These are phyloP conservation scores for Calvatia gigantea DNA, from an alignment of 768 basidiomycete genomes.

Conservation along the genomic window DNA sequence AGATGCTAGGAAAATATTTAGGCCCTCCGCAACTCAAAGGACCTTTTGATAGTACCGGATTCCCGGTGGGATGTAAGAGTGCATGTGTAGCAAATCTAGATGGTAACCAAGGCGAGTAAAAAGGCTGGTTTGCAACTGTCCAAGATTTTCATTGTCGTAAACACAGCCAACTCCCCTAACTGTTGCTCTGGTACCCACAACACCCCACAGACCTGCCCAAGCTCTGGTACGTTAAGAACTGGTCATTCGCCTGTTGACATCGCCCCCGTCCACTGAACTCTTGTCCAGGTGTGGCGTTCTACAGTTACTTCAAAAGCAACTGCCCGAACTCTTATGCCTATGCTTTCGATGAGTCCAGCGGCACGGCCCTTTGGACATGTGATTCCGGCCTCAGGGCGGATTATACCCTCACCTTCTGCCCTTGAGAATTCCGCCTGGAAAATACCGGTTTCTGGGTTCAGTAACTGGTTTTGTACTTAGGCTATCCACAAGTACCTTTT, in stretches of 20 bases:
- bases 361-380: constrained; percentile 53
- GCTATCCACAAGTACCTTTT: too few species aligned
- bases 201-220: constrained; percentile 54
- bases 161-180: constrained; percentile 51
- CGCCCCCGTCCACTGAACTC: background rate
- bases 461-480: too few species aligned
- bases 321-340: constrained; percentile 53
- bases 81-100: constrained; percentile 47
- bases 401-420: constrained; percentile 51
- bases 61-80: constrained; percentile 57
- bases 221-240: constrained; percentile 27
- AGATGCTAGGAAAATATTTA: constrained; percentile 17
- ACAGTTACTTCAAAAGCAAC: constrained; percentile 38
- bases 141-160: background rate
- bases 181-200: constrained; percentile 59
- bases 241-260: background rate
- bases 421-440: constrained; percentile 18
- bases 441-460: background rate
- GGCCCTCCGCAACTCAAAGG: constrained; percentile 50
- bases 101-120: constrained; percentile 33
- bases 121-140: background rate
- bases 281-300: constrained; percentile 13
- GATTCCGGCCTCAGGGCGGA: constrained; percentile 34
- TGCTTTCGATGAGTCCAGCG: constrained; percentile 50
- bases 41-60: constrained; percentile 50